A percentile compares a stretch with the other conserved stretches of the same genome.
Conservation (phyloP, 108 stramenopile genomes). For the Licmophora abbreviata region DNA sequence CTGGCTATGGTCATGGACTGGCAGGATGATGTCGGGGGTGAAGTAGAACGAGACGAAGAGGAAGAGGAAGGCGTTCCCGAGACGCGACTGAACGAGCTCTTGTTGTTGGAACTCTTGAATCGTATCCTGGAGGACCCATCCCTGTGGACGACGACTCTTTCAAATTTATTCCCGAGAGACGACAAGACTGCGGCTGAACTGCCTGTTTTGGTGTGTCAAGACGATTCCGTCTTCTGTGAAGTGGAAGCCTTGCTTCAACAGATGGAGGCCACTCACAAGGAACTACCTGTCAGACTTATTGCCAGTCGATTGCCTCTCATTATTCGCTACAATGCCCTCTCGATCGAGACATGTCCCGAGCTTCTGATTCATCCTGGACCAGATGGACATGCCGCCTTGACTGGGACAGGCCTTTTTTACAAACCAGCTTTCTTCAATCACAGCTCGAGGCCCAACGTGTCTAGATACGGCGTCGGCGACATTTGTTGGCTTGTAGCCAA, state of each 20-base stretch:
- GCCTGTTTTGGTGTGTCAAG: slow-evolving; percentile 46
- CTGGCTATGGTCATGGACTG: slow-evolving; percentile 49
- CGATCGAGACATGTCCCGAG: slow-evolving; percentile 58
- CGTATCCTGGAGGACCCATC: slow-evolving; percentile 29
- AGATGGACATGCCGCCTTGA: slow-evolving; percentile 32
- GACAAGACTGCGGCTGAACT: slow-evolving; percentile 26
- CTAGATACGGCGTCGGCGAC: slow-evolving; percentile 66
- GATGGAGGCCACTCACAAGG: slow-evolving; percentile 20
- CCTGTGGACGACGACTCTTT: slow-evolving; percentile 43
- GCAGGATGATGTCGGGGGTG: slow-evolving; percentile 29
- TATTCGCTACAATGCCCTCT: slow-evolving; percentile 66
- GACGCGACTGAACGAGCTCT: slow-evolving; percentile 40
- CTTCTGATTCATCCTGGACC: slow-evolving; percentile 50
- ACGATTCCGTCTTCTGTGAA: slow-evolving; percentile 31
- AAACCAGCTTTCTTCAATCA: slow-evolving; percentile 73
- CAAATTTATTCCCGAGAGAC: slow-evolving; percentile 51
- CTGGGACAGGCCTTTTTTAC: slow-evolving; percentile 53
- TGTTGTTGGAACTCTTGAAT: slow-evolving; percentile 40
- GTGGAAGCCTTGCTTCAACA: slow-evolving; percentile 24
- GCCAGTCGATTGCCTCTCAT: slow-evolving; percentile 51
- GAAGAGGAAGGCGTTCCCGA: slow-evolving; percentile 23
- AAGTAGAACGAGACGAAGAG: slow-evolving; percentile 20
- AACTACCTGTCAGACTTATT: slow-evolving; percentile 23
- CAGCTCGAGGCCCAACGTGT: slow-evolving; percentile 45
- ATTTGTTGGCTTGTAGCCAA: slow-evolving; percentile 77